Evolutionary conservation across 2,329 filamentous ascomycete genomes (phyloP), one percentile per base, ranked within the genome.

Genomic region (Fusarium buharicum): DNA sequence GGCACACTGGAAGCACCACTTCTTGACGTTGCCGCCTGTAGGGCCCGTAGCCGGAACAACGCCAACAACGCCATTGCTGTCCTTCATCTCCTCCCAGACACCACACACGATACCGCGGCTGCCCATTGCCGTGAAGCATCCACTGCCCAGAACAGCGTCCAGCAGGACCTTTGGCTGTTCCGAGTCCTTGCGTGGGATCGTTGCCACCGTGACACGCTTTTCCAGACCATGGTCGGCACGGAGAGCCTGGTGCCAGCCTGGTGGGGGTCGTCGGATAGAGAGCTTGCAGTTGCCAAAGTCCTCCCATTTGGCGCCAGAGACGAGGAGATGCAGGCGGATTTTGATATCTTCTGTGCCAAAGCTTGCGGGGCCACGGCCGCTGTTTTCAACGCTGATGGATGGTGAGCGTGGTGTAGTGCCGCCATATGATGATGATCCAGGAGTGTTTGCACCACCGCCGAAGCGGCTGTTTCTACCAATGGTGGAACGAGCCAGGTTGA

Each of bases 31-130:
- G 18, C 85, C 84, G 9, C 79, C 78, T 6, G 83, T 78, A 20
- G 78, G 79, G 7, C 84, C 84, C 18, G 77, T 82, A 46, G 79
- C 78, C 3, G 84, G 83, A 37, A 77, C 84, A 16, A 79, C 75
- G 22, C 84, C 84, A 11, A 82, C 78, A 36, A 82, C 80, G 20
- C 85, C 85, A 20, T 85, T 81, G 61, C 85, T 85, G 62, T 88
- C 85, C 44, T 87, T 87, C 67, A 89, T 79, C 64, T 92, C 88
- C 74, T 95, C 90, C 87, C 92, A 95, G 31, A 97, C 90, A 64
- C 90, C 93, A 52, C 96, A 88, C 2, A 95, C 91, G 69, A 97
- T 94, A 41, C 93, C 93, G 30, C 91, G 90, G 65, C 90, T 86
- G 6, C 92, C 93, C 58, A 97, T 86, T 16, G 91, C 82, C 66